Conservation (phyloP, 768 basidiomycete species). For the Macrolepiota fuliginosa region DNA sequence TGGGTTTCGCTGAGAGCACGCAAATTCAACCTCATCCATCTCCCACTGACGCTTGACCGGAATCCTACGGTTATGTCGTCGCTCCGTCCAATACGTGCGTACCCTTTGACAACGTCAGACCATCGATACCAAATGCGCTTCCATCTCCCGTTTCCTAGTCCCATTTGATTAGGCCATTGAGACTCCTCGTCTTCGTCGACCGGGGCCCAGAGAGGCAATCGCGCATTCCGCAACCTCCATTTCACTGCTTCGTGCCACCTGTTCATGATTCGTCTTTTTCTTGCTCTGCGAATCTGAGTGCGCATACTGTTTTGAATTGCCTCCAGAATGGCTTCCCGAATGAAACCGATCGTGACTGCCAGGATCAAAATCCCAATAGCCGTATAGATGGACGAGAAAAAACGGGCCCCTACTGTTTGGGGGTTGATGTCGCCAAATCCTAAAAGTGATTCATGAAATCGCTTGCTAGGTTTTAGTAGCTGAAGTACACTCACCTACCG, state of each 20-base stretch:
- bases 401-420: slow-evolving; percentile 42
- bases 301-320: slow-evolving; percentile 65
- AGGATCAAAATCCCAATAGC: slow-evolving; percentile 61
- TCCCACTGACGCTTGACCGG: slow-evolving; percentile 27
- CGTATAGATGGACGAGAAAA: slow-evolving; percentile 60
- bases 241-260: slow-evolving; percentile 65
- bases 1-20: slow-evolving; percentile 53
- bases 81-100: background rate
- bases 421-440: slow-evolving; percentile 80
- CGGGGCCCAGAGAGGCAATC: slow-evolving; percentile 52
- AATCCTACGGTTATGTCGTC: background rate
- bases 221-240: slow-evolving; percentile 53
- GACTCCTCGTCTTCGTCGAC: background rate
- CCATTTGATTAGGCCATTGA: slow-evolving; percentile 1
- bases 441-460: slow-evolving; percentile 20
- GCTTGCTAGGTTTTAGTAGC: background rate
- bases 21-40: slow-evolving; percentile 60
- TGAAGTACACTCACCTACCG: slow-evolving; percentile 39
- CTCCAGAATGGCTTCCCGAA: slow-evolving; percentile 73
- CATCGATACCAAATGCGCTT: background rate
- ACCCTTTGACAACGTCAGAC: background rate
- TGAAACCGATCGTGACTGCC: slow-evolving; percentile 60
- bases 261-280: slow-evolving; percentile 42
- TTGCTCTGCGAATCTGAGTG: slow-evolving; percentile 48
- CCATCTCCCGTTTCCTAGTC: background rate